Percentiles rank a stretch among this genome's conserved stretches.
phyloP scores from a whole-genome alignment of 345 rosid genomes.

The Turritis glabra region DNA sequence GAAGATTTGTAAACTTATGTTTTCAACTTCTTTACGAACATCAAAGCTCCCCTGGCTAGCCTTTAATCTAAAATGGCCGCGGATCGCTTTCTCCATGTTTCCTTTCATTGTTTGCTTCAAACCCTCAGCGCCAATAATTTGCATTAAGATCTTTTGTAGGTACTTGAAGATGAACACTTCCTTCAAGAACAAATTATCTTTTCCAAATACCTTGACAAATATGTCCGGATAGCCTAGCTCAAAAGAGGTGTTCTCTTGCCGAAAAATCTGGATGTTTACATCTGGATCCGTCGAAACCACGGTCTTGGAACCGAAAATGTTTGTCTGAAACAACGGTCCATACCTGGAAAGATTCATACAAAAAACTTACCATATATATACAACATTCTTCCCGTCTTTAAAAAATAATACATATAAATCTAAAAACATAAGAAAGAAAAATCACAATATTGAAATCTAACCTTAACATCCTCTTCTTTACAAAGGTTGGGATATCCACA shows the following conservation, averaged over 20 bases:
- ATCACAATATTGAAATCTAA: no score
- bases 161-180: constrained; percentile 38
- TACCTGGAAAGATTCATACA: constrained; percentile 30
- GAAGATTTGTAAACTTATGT: not conserved
- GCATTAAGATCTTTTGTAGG: no score
- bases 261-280: constrained; percentile 35
- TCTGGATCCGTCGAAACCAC: constrained; percentile 43
- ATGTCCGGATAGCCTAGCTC: constrained; percentile 32
- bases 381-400: no score
- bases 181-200: not conserved
- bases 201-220: constrained; percentile 36
- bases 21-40: not conserved
- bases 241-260: constrained; percentile 39
- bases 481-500: no score
- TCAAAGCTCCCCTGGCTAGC: constrained; percentile 27
- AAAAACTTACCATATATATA: no score
- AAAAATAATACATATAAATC: no score
- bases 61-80: constrained; percentile 28
- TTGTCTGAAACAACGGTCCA: constrained; percentile 44
- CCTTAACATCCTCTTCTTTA: no score
- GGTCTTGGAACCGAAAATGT: constrained; percentile 31
- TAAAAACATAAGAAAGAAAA: no score
- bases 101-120: constrained; percentile 29
- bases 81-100: constrained; percentile 23
- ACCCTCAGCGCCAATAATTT: constrained; percentile 38